These are phyloP conservation scores for Mollisia scopiformis DNA, from an alignment of 2,329 filamentous ascomycete species.

Conservation along the genomic window DNA sequence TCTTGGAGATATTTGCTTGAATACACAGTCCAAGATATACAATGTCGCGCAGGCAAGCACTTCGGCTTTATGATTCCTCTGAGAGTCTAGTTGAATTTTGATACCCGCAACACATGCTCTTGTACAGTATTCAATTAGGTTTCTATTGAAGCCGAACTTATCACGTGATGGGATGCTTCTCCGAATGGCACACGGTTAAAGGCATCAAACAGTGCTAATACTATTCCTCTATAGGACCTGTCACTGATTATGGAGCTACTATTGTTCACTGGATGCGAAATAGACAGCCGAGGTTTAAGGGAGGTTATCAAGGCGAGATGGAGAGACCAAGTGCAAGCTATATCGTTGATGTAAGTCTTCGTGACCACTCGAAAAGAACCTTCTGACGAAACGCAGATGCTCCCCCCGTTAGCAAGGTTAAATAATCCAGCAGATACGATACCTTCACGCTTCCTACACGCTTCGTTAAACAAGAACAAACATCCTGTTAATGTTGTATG, in stretches of 20 bases:
- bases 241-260: slow-evolving; percentile 91
- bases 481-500: slow-evolving; percentile 96
- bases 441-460: slow-evolving; percentile 93
- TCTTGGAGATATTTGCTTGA: neutral
- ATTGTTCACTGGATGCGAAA: slow-evolving; percentile 90
- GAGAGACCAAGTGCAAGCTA: slow-evolving; percentile 89
- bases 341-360: slow-evolving; percentile 74
- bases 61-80: too few relatives aligned
- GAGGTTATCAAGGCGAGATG: slow-evolving; percentile 70
- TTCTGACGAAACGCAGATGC: slow-evolving; percentile 61
- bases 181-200: neutral
- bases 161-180: neutral
- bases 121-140: too few relatives aligned
- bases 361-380: neutral
- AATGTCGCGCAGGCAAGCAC: neutral
- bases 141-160: neutral
- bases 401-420: slow-evolving; percentile 78
- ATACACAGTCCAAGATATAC: neutral
- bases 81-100: too few relatives aligned
- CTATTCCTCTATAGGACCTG: slow-evolving; percentile 64
- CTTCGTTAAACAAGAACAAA: slow-evolving; percentile 98
- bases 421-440: slow-evolving; percentile 82
- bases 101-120: too few relatives aligned
- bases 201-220: slow-evolving; percentile 9
- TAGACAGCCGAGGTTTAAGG: slow-evolving; percentile 75